These are phyloP conservation scores for Thelonectria blattea DNA, from an alignment of 2,329 filamentous ascomycete genomes.

Conservation along the genomic window DNA sequence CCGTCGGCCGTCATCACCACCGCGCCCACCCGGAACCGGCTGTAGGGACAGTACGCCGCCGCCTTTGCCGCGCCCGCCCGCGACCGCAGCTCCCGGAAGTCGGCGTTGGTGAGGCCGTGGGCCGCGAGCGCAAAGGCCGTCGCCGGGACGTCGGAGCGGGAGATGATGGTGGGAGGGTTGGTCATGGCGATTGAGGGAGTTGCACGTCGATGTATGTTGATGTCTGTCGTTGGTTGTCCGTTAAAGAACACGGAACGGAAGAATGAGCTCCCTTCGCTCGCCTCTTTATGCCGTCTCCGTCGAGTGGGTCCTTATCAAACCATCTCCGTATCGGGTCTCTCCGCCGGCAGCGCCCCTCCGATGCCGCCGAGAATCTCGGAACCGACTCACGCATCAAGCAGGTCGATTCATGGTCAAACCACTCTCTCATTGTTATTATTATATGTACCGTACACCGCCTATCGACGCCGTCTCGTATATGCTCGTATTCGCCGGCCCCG, in stretches of 20 bases:
- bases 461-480: constrained; percentile 33
- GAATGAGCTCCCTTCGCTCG: no score
- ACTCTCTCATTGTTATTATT: constrained; percentile 16
- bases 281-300: constrained; percentile 21
- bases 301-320: constrained; percentile 29
- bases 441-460: constrained; percentile 23
- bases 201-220: background rate
- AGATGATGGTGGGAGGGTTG: constrained; percentile 30
- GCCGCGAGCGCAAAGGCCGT: constrained; percentile 37
- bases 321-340: constrained; percentile 34
- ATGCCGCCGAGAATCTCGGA: constrained; percentile 27
- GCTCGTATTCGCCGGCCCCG: constrained; percentile 25
- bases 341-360: constrained; percentile 34
- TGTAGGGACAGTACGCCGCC: constrained; percentile 90
- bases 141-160: constrained; percentile 37
- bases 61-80: constrained; percentile 74
- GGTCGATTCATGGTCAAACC: background rate
- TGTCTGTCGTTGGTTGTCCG: background rate
- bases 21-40: constrained; percentile 87
- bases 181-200: constrained; percentile 23
- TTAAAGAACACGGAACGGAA: background rate
- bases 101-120: constrained; percentile 61
- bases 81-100: constrained; percentile 69
- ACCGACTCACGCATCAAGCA: background rate
- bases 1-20: constrained; percentile 68